phyloP scores from a whole-genome alignment of 2,329 filamentous ascomycete species.

The Raffaelea arxii region DNA sequence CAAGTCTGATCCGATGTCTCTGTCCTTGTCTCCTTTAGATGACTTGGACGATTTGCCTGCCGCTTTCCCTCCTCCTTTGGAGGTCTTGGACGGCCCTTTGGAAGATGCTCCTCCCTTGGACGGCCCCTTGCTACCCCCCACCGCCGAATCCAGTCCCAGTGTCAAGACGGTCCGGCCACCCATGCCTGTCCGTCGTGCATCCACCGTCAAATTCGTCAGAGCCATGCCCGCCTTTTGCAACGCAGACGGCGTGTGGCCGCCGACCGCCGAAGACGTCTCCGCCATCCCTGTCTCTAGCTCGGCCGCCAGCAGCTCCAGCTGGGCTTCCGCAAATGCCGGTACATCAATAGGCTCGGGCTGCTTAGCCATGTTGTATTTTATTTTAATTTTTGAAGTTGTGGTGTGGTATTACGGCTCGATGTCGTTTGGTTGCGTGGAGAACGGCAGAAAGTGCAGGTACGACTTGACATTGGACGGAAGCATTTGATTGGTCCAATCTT shows the following conservation, averaged over 20 bases:
- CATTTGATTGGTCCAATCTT: too few species aligned
- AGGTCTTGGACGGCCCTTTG: too few species aligned
- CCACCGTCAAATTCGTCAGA: conserved; percentile 63
- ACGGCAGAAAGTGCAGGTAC: too few species aligned
- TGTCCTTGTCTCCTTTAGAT: not conserved
- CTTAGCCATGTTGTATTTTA: not conserved
- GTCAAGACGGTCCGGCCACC: conserved; percentile 88
- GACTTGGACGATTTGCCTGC: not conserved
- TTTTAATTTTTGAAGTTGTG: too few species aligned
- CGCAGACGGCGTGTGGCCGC: conserved; percentile 55
- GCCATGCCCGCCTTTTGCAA: conserved; percentile 73
- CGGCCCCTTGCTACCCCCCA: conserved; percentile 15
- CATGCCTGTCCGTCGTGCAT: conserved; percentile 74
- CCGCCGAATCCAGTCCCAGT: conserved; percentile 54
- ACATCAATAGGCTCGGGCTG: conserved; percentile 44
- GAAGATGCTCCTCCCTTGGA: not conserved
- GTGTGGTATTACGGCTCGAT: too few species aligned
- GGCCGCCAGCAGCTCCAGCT: conserved; percentile 58
- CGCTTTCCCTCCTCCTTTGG: too few species aligned
- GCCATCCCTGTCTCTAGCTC: conserved; percentile 65
- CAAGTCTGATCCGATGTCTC: conserved; percentile 33
- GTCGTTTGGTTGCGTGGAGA: too few species aligned
- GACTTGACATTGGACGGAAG: too few species aligned
- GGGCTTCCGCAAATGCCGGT: conserved; percentile 57
- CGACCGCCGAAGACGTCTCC: conserved; percentile 59